Evolutionary conservation across 441 rosid genomes (phyloP).

Genomic region (Brassica balearica): DNA sequence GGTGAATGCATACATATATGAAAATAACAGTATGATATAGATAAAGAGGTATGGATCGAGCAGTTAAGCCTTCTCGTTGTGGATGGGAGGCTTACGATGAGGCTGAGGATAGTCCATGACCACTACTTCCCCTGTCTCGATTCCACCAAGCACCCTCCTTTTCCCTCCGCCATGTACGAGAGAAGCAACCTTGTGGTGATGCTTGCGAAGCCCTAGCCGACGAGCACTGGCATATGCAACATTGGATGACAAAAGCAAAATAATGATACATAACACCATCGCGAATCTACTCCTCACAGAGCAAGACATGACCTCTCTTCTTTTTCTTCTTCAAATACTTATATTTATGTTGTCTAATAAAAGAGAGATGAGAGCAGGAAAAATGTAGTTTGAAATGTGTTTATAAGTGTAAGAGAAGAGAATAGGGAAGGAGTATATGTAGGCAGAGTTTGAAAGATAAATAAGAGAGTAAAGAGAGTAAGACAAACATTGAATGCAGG

Average conservation of each 20-base stretch:
- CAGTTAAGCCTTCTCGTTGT: slow-evolving; percentile 64
- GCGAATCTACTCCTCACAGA: slow-evolving; percentile 23
- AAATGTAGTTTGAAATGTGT: slow-evolving; percentile 25
- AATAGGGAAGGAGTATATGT: slow-evolving; percentile 39
- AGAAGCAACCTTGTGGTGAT: slow-evolving; percentile 35
- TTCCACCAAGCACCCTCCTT: slow-evolving; percentile 38
- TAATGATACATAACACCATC: slow-evolving; percentile 29
- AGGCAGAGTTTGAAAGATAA: slow-evolving; percentile 31
- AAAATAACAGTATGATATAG: slow-evolving; percentile 38
- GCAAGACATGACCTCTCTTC: slow-evolving; percentile 37
- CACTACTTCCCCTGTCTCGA: slow-evolving; percentile 48
- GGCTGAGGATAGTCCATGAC: slow-evolving; percentile 93
- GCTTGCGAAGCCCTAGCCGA: slow-evolving; percentile 28
- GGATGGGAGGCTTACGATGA: slow-evolving; percentile 89
- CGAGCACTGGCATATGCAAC: slow-evolving; percentile 33
- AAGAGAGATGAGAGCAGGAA: slow-evolving; percentile 24
- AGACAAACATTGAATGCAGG: slow-evolving; percentile 47
- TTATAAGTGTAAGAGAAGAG: slow-evolving; percentile 20
- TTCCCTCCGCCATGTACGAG: slow-evolving; percentile 3
- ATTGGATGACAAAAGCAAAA: slow-evolving; percentile 37
- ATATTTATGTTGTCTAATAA: not conserved
- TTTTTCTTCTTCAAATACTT: slow-evolving; percentile 13
- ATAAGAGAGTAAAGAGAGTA: slow-evolving; percentile 36
- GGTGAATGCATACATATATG: slow-evolving; percentile 42
- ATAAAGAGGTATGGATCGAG: not conserved